Evolutionary conservation across 805 yeast species (phyloP).

Genomic region (Myxozyma nipponensis): DNA sequence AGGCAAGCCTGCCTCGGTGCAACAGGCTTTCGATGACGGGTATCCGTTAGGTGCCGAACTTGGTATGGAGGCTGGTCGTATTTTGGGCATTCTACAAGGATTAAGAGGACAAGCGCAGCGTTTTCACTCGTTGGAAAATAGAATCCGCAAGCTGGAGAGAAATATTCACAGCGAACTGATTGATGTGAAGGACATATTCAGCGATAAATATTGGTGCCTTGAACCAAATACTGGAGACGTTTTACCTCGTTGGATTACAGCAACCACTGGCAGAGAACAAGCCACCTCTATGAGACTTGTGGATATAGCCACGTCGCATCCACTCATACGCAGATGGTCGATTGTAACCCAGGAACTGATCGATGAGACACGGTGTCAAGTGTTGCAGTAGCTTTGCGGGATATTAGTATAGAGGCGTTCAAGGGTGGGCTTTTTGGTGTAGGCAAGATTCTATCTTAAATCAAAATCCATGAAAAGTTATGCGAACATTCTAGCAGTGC

Average conservation of each 20-base stretch:
- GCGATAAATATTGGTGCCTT: slow-evolving; percentile 14
- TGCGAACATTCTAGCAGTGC: no score
- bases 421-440: neutral
- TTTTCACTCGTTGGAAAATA: neutral
- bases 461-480: no score
- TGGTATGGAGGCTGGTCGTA: slow-evolving; percentile 62
- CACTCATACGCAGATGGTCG: neutral
- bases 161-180: slow-evolving; percentile 6
- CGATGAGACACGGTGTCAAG: neutral
- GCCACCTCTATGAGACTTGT: neutral
- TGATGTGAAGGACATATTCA: slow-evolving; percentile 9
- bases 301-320: neutral
- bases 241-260: slow-evolving; percentile 6
- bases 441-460: no score
- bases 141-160: slow-evolving; percentile 4
- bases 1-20: slow-evolving; percentile 66
- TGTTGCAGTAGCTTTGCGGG: no score
- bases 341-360: neutral
- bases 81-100: slow-evolving; percentile 55
- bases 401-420: neutral
- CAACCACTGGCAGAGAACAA: neutral
- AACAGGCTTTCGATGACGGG: slow-evolving; percentile 76
- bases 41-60: slow-evolving; percentile 70
- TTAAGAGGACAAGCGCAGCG: slow-evolving; percentile 20
- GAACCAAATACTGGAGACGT: slow-evolving; percentile 11